A percentile compares a stretch with the other conserved stretches of the same genome.
Evolutionary conservation across 371 early-diverging fungal species (phyloP).

Genomic region (Mucor racemosus): DNA sequence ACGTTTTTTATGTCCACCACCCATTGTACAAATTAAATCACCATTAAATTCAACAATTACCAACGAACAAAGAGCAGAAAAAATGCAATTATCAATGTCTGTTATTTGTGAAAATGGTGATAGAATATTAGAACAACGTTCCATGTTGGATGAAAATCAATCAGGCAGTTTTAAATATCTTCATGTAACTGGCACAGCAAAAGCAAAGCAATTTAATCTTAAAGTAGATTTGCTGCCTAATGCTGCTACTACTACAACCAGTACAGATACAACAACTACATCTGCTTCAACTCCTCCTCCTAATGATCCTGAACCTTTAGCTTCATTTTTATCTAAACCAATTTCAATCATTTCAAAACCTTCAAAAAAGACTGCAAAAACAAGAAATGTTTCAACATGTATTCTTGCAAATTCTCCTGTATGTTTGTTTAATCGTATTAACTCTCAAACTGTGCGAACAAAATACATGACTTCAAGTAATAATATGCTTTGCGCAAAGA

Average conservation of each 20-base stretch:
- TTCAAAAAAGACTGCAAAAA: conserved; percentile 83
- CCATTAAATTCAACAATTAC: conserved; percentile 41
- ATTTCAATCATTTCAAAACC: conserved; percentile 88
- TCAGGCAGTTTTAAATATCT: conserved; percentile 69
- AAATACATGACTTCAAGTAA: conserved; percentile 70
- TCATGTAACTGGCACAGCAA: conserved; percentile 79
- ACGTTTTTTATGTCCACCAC: conserved; percentile 88
- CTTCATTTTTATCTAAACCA: conserved; percentile 70
- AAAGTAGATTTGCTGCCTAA: conserved; percentile 47
- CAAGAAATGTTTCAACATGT: conserved; percentile 77
- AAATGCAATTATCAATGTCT: conserved; percentile 67
- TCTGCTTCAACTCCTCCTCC: conserved; percentile 4
- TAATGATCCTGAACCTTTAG: conserved; percentile 29
- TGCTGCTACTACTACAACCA: conserved; percentile 9
- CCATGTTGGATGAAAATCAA: conserved; percentile 57
- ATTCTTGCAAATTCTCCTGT: conserved; percentile 72
- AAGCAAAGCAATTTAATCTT: conserved; percentile 79
- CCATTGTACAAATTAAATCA: conserved; percentile 57
- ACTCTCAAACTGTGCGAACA: conserved; percentile 88
- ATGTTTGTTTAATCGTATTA: conserved; percentile 82
- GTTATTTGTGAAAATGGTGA: conserved; percentile 58
- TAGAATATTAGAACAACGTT: conserved; percentile 54
- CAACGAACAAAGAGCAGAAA: conserved; percentile 23
- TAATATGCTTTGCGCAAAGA: conserved; percentile 71
- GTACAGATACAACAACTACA: conserved; percentile 14